Percentiles rank a stretch among this genome's conserved stretches.
phyloP scores from a whole-genome alignment of 306 rosid species.

The Casuarina equisetifolia region DNA sequence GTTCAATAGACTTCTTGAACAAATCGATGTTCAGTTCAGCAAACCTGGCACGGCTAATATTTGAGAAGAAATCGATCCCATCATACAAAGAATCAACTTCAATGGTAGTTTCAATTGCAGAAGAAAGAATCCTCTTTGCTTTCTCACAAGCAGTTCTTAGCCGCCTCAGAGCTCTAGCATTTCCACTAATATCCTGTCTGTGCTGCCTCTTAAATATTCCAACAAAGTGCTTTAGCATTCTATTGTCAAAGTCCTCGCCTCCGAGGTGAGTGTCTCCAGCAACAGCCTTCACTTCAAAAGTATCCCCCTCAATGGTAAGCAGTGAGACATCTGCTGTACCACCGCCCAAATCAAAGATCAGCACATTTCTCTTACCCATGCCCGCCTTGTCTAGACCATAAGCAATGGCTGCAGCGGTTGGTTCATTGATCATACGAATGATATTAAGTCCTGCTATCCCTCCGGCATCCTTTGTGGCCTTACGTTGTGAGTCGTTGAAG shows the following conservation, averaged over 20 bases:
- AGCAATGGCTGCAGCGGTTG: background rate
- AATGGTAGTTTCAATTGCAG: background rate
- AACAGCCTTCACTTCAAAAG: conserved; percentile 14
- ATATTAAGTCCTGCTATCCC: background rate
- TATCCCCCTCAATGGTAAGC: background rate
- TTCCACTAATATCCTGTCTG: conserved; percentile 14
- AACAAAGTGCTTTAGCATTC: conserved; percentile 22
- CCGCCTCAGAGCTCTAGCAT: background rate
- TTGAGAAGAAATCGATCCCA: conserved; percentile 17
- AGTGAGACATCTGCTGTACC: conserved; percentile 25
- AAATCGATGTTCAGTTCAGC: conserved; percentile 25
- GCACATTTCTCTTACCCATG: background rate
- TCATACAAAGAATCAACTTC: conserved; percentile 2
- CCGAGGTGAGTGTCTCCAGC: conserved; percentile 42
- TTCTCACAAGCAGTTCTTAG: conserved; percentile 13
- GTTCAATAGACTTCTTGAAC: conserved; percentile 23
- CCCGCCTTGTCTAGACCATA: background rate
- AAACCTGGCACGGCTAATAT: conserved; percentile 25
- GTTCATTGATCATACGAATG: background rate
- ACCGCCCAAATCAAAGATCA: conserved; percentile 22
- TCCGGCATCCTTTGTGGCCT: background rate
- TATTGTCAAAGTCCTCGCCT: conserved; percentile 35
- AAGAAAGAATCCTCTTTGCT: conserved; percentile 20
- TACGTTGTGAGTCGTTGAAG: background rate
- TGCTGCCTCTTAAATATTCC: conserved; percentile 21